Evolutionary conservation across 2,329 filamentous ascomycete genomes (phyloP).

Genomic region (Talaromyces sp.): DNA sequence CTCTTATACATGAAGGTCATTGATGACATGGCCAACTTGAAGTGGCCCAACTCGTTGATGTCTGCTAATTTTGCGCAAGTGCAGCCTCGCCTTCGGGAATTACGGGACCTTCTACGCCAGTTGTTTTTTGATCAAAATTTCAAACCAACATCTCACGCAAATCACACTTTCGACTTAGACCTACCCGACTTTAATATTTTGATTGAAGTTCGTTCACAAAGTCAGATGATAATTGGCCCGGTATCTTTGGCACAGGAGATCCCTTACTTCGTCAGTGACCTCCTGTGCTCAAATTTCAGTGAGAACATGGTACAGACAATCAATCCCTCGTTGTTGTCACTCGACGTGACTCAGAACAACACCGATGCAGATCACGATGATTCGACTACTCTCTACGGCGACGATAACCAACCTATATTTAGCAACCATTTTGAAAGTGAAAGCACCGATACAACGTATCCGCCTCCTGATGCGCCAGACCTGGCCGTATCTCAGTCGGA

Average conservation of each 20-base stretch:
- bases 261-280: background rate
- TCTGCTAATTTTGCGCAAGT: slow-evolving; percentile 2
- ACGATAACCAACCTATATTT: background rate
- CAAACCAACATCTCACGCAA: background rate
- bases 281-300: slow-evolving; percentile 14
- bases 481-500: background rate
- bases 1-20: background rate
- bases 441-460: background rate
- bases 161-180: background rate
- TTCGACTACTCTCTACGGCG: background rate
- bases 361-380: background rate
- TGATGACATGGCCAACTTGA: background rate
- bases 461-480: background rate
- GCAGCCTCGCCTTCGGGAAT: background rate
- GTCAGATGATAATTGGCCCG: background rate
- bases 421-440: background rate
- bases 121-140: background rate
- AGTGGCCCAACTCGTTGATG: background rate
- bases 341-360: background rate
- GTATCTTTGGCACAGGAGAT: background rate
- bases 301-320: background rate
- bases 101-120: background rate
- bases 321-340: background rate
- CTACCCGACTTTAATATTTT: slow-evolving; percentile 2
- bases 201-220: slow-evolving; percentile 2